Percentiles rank a stretch among this genome's conserved stretches.
Conservation (phyloP, 164 flowering plant genomes). For the Malania oleifera region DNA sequence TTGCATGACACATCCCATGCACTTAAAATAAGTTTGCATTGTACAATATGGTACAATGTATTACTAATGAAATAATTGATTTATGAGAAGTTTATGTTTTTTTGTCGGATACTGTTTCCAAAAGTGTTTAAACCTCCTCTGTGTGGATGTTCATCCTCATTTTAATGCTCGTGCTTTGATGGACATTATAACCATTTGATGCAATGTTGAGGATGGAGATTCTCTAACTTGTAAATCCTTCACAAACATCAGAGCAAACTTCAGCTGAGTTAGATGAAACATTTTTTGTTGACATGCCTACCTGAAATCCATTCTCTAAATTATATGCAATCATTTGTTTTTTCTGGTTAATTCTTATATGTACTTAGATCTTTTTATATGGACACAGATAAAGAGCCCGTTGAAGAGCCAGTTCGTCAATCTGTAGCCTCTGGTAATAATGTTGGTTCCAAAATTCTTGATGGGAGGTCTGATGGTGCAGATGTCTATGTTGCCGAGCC, state of each 20-base stretch:
- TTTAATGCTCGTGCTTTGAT: not conserved
- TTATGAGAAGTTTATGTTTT: too few species aligned
- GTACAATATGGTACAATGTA: too few species aligned
- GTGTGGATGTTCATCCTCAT: not conserved
- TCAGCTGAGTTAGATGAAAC: not conserved
- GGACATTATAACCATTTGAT: not conserved
- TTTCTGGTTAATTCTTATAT: conserved; percentile 5
- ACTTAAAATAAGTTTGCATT: too few species aligned
- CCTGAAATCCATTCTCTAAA: not conserved
- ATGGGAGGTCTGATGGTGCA: conserved; percentile 29
- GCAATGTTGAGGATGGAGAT: not conserved
- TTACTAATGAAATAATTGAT: too few species aligned
- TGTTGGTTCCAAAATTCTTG: conserved; percentile 23
- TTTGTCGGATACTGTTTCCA: too few species aligned
- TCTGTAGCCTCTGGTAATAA: conserved; percentile 13
- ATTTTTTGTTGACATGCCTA: not conserved
- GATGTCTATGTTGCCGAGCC: conserved; percentile 41
- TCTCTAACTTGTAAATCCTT: not conserved
- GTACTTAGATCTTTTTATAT: conserved; percentile 3
- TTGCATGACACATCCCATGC: too few species aligned
- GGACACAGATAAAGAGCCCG: conserved; percentile 29
- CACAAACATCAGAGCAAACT: not conserved
- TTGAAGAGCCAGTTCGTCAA: conserved; percentile 18
- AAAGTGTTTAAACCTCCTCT: not conserved
- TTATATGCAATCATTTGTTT: not conserved